Evolutionary conservation across 495 filamentous ascomycete species (phyloP).

Genomic region (Zalerion maritima): DNA sequence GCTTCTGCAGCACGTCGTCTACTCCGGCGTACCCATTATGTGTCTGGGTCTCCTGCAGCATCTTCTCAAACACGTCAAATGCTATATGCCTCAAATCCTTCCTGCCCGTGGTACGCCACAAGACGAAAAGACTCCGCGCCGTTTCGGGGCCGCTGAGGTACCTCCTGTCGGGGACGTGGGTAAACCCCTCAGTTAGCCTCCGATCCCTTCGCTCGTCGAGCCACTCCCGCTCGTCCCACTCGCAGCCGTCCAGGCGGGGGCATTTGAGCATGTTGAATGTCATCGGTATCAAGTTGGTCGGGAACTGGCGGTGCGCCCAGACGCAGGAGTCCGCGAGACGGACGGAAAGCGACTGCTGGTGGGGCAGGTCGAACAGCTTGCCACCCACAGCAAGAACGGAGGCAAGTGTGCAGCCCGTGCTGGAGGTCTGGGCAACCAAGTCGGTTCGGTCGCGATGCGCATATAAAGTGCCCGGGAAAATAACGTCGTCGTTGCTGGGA

Average conservation of each 20-base stretch:
- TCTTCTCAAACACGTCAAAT: constrained; percentile 40
- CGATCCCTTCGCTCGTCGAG: constrained; percentile 5
- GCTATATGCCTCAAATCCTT: constrained; percentile 37
- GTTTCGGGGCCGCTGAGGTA: constrained; percentile 38
- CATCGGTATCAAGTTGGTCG: constrained; percentile 75
- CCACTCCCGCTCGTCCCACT: constrained; percentile 56
- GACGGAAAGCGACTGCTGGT: constrained; percentile 53
- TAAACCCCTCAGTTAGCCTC: constrained; percentile 5
- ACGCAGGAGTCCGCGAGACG: constrained; percentile 73
- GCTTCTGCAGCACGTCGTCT: constrained; percentile 37
- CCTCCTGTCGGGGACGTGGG: constrained; percentile 4
- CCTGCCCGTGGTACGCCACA: constrained; percentile 44
- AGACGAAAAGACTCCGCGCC: constrained; percentile 44
- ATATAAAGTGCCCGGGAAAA: constrained; percentile 32
- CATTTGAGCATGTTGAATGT: constrained; percentile 49
- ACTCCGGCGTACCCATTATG: constrained; percentile 44
- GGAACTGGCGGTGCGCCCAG: constrained; percentile 62
- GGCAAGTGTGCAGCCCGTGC: constrained; percentile 52
- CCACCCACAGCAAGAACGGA: constrained; percentile 74
- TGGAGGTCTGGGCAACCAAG: constrained; percentile 24
- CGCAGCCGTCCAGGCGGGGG: constrained; percentile 39
- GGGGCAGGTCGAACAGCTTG: constrained; percentile 47
- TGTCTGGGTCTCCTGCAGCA: constrained; percentile 29
- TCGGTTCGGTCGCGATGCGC: constrained; percentile 38
- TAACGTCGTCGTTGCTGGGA: constrained; percentile 36